These are phyloP conservation scores for Lasiosphaeria miniovina DNA, from an alignment of 495 filamentous ascomycete species.

Conservation along the genomic window DNA sequence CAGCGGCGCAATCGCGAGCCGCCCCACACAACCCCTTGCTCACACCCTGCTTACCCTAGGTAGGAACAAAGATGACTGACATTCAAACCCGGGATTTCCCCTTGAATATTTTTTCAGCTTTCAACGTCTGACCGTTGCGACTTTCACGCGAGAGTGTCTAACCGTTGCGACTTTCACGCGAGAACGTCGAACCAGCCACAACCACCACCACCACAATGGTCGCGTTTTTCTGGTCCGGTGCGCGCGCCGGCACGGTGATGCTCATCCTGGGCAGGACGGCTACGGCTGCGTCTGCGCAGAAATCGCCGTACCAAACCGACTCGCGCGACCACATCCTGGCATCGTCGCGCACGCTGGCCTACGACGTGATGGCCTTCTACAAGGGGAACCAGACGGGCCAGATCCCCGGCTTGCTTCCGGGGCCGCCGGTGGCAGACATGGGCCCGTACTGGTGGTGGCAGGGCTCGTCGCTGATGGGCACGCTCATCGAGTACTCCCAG, in stretches of 20 bases:
- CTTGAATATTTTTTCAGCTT: too few species aligned
- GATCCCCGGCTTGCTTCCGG: conserved; percentile 63
- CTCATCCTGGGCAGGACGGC: not conserved
- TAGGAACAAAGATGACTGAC: too few species aligned
- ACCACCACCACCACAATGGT: not conserved
- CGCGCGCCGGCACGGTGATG: not conserved
- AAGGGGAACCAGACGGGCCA: conserved; percentile 58
- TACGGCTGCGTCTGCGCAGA: not conserved
- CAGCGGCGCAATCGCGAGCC: too few species aligned
- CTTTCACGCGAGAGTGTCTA: too few species aligned
- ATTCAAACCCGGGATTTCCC: too few species aligned
- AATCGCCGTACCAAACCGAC: not conserved
- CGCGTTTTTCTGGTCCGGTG: not conserved
- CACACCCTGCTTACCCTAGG: too few species aligned
- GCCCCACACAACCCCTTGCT: too few species aligned
- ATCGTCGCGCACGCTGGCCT: conserved; percentile 59
- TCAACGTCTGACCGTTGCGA: too few species aligned
- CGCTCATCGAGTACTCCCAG: conserved; percentile 70
- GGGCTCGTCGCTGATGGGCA: conserved; percentile 48
- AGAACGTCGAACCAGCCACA: not conserved
- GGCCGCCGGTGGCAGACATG: conserved; percentile 43
- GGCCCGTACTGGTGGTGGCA: conserved; percentile 60
- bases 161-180: too few species aligned
- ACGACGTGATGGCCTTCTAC: conserved; percentile 65
- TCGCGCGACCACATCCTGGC: not conserved